Base-by-base conservation (phyloP, 2,329 filamentous ascomycete species). In the Botrytis galanthina region DNA sequence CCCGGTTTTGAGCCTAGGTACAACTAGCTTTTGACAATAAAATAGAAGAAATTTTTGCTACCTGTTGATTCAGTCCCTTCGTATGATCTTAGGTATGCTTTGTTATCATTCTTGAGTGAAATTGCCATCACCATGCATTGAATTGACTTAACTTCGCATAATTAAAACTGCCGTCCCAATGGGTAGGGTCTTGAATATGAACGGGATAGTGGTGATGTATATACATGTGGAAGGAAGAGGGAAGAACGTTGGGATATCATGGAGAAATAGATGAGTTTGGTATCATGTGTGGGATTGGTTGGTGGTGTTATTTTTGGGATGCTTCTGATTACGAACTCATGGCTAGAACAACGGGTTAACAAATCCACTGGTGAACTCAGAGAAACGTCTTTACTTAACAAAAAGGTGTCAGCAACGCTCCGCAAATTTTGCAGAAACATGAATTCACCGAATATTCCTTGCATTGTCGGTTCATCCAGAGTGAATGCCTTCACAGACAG, bases 1-100 rank as follows among this genome's bases (percentile, higher is more conserved):
- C 71, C 63, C 71, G 61, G 57, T 72, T 72, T 72, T 72, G 71
- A 72, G 39, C 71, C 71, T 61, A 68, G 63, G 61, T 26, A 69
- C n/a, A 57, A 57, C 66, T 69, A 69, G 66, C 66, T 69, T 69
- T 69, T 69, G 66, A 69, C 66, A 69, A 69, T 42, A 42, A 68
- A 32, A 57, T 42, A 39, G 12, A 69, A 44, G 35, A 69, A 37
- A 44, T 57, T 69, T 69, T 69, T 69, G 66, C 66, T 69, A 57
- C 32, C 32, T 20, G 29, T 42, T 8, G n/a, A 57, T 42, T 32
- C 37, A 57, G 6, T 29, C 26, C 18, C 35, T n/a, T 42, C 8
- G n/a, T 42, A n/a, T n/a, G n/a, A 42, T 14, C 20, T 32, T 44
- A 37, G 22, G 32, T 32, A 18, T 69, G 26, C 14, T 32, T 12